Conservation (phyloP, 2,329 filamentous ascomycete genomes). For the Hypoxylon sp. region DNA sequence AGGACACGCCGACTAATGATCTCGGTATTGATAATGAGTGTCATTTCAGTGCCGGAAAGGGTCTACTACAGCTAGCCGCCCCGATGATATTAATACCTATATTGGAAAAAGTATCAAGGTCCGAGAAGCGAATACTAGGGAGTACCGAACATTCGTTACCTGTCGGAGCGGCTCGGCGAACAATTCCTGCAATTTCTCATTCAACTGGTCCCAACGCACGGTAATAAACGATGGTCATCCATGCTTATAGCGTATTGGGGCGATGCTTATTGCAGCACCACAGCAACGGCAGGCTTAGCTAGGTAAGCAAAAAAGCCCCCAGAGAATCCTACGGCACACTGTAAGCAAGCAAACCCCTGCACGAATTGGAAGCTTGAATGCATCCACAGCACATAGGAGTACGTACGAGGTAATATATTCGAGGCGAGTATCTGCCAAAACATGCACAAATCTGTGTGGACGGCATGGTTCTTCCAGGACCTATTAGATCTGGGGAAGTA, state of each 20-base stretch:
- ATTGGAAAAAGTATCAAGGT: constrained; percentile 31
- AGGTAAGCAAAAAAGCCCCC: constrained; percentile 27
- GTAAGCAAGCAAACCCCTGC: constrained; percentile 18
- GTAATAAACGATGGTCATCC: constrained; percentile 30
- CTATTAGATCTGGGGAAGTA: constrained; percentile 36
- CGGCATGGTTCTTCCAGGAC: constrained; percentile 24
- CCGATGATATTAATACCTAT: constrained; percentile 21
- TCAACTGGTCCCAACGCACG: constrained; percentile 33
- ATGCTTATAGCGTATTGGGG: constrained; percentile 40
- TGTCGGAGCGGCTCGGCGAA: constrained; percentile 23
- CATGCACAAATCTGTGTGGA: constrained; percentile 26
- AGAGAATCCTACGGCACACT: constrained; percentile 38
- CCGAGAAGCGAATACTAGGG: constrained; percentile 17
- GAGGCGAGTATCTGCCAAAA: constrained; percentile 27
- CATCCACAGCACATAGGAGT: constrained; percentile 15
- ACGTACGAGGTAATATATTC: constrained; percentile 31
- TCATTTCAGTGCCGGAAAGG: constrained; percentile 38
- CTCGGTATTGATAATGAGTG: constrained; percentile 34
- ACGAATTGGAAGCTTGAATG: constrained; percentile 14
- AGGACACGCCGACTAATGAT: constrained; percentile 45
- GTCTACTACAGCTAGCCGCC: constrained; percentile 32
- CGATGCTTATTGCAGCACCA: constrained; percentile 41
- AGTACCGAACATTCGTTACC: constrained; percentile 21
- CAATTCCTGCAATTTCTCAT: constrained; percentile 36
- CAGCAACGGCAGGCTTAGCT: constrained; percentile 33